Conservation (phyloP, 495 filamentous ascomycete species). For the Podospora conica region DNA sequence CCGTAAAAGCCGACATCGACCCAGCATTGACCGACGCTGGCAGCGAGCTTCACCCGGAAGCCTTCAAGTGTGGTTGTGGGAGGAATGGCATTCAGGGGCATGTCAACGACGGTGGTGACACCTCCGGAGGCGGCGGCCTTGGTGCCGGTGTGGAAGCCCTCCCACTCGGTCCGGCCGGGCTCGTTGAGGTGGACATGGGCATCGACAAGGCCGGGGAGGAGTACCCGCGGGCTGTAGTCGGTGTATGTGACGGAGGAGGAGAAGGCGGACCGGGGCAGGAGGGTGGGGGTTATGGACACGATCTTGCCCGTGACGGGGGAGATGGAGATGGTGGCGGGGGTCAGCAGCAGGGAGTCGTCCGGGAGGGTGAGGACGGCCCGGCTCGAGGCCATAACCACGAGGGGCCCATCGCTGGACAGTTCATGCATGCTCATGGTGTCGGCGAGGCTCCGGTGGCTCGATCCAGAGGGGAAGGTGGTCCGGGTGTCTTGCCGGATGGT, state of each 20-base stretch:
- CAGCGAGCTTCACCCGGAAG: constrained; percentile 76
- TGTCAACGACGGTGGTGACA: constrained; percentile 96
- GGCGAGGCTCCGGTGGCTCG: neutral
- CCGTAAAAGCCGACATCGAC: constrained; percentile 98
- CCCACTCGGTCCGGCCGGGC: constrained; percentile 96
- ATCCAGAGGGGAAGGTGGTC: neutral
- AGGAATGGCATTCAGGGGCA: constrained; percentile 96
- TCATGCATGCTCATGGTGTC: constrained; percentile 13
- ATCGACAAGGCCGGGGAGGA: constrained; percentile 91
- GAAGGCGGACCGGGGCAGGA: constrained; percentile 69
- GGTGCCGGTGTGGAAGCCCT: constrained; percentile 92
- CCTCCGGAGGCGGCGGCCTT: constrained; percentile 91
- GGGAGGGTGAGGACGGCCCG: constrained; percentile 73
- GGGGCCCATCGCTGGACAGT: constrained; percentile 12
- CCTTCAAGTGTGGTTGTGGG: constrained; percentile 86
- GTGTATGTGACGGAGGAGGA: constrained; percentile 64
- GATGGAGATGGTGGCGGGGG: constrained; percentile 67
- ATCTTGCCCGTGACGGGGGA: constrained; percentile 80
- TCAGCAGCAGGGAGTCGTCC: constrained; percentile 44
- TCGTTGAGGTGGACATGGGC: constrained; percentile 98
- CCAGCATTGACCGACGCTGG: constrained; percentile 89
- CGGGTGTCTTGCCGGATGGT: neutral
- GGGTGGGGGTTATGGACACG: constrained; percentile 62
- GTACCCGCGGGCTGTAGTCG: constrained; percentile 79
- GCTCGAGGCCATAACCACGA: constrained; percentile 70